A percentile compares a stretch with the other conserved stretches of the same genome.
Evolutionary conservation across 2,329 filamentous ascomycete species (phyloP).

Genomic region (Phoma herbarum): DNA sequence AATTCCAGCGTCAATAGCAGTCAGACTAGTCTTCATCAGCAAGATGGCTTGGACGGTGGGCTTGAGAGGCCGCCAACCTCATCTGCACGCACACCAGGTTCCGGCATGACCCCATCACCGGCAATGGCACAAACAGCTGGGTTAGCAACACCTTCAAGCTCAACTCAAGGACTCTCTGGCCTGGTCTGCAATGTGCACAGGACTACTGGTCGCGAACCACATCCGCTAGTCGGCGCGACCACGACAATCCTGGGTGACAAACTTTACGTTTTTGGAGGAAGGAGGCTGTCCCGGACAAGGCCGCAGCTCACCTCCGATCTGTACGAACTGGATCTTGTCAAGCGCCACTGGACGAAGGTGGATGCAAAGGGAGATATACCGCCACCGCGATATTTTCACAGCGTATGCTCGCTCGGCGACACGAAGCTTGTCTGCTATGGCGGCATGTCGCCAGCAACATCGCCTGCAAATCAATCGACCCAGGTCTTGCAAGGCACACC

Average conservation of each 20-base stretch:
- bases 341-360: conserved; percentile 91
- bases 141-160: conserved; percentile 50
- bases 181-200: conserved; percentile 75
- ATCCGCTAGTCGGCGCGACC: conserved; percentile 90
- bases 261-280: conserved; percentile 94
- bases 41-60: conserved; percentile 54
- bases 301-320: conserved; percentile 88
- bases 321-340: conserved; percentile 91
- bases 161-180: conserved; percentile 69
- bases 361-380: conserved; percentile 86
- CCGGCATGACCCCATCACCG: conserved; percentile 56
- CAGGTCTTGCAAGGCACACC: conserved; percentile 47
- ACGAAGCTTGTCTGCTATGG: conserved; percentile 98
- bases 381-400: conserved; percentile 95
- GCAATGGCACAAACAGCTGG: conserved; percentile 51
- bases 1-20: conserved; percentile 57
- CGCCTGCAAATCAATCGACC: conserved; percentile 49
- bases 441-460: conserved; percentile 87
- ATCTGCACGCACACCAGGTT: conserved; percentile 48
- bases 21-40: conserved; percentile 56
- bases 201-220: conserved; percentile 91
- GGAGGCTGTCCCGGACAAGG: conserved; percentile 82
- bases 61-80: conserved; percentile 46
- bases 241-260: conserved; percentile 96
- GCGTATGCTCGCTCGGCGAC: conserved; percentile 90